These are phyloP conservation scores for Diversispora epigaea DNA, from an alignment of 192 early-diverging fungal genomes.

Conservation along the genomic window DNA sequence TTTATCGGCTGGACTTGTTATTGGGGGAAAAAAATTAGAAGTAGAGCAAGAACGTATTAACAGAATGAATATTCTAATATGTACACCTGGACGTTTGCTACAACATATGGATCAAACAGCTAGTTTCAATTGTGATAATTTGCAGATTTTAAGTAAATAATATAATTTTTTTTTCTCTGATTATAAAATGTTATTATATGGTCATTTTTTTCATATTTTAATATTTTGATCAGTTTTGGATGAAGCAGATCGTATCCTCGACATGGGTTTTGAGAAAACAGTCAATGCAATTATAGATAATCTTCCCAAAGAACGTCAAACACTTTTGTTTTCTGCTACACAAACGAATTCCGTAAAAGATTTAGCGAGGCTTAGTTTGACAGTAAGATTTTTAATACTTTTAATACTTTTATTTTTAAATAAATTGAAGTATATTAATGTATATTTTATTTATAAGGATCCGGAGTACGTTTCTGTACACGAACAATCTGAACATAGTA, in stretches of 20 bases:
- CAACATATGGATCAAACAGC: conserved; percentile 92
- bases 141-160: conserved; percentile 65
- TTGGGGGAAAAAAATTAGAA: conserved; percentile 89
- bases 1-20: conserved; percentile 92
- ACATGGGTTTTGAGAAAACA: conserved; percentile 82
- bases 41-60: conserved; percentile 70
- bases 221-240: conserved; percentile 57
- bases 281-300: conserved; percentile 83
- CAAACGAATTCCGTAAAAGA: conserved; percentile 97
- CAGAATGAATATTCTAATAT: conserved; percentile 81
- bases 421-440: conserved; percentile 9
- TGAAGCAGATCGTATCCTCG: conserved; percentile 84
- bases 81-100: conserved; percentile 78
- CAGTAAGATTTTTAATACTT: conserved; percentile 36
- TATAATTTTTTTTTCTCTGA: conserved; percentile 5
- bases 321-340: conserved; percentile 95
- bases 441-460: conserved; percentile 43
- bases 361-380: conserved; percentile 84
- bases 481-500: conserved; percentile 71
- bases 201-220: background rate
- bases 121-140: conserved; percentile 82
- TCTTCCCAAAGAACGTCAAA: conserved; percentile 83
- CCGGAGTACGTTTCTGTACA: conserved; percentile 97
- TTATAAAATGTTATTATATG: background rate
- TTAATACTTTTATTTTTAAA: conserved; percentile 16